Conservation (phyloP, 768 basidiomycete genomes). For the Phanerochaete sordida region DNA sequence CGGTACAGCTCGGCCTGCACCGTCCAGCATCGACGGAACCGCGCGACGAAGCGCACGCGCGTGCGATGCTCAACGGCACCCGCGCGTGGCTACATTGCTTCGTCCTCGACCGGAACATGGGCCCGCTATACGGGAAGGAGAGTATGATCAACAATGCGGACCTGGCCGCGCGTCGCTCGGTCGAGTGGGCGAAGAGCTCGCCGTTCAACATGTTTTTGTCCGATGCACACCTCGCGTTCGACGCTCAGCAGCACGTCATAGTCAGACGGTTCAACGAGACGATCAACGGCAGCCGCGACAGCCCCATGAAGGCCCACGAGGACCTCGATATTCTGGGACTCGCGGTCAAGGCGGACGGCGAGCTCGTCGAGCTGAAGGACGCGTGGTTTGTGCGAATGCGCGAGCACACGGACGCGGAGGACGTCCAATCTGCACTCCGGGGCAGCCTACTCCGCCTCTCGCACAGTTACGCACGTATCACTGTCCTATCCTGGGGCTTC, state of each 20-base stretch:
- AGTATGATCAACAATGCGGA: slow-evolving; percentile 74
- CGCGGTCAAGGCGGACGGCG: slow-evolving; percentile 65
- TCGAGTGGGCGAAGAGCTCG: slow-evolving; percentile 67
- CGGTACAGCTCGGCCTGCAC: slow-evolving; percentile 86
- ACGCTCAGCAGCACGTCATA: slow-evolving; percentile 70
- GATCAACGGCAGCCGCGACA: slow-evolving; percentile 68
- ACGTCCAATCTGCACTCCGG: slow-evolving; percentile 41
- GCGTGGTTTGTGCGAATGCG: slow-evolving; percentile 48
- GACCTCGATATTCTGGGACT: slow-evolving; percentile 55
- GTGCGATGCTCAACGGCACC: slow-evolving; percentile 86
- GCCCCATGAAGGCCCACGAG: slow-evolving; percentile 20
- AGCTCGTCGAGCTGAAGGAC: slow-evolving; percentile 48
- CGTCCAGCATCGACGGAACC: slow-evolving; percentile 63
- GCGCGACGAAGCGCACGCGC: slow-evolving; percentile 72
- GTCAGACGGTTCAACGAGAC: slow-evolving; percentile 55
- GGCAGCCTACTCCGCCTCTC: slow-evolving; percentile 18
- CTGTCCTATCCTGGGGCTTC: slow-evolving; percentile 37
- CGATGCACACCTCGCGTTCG: slow-evolving; percentile 75
- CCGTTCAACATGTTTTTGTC: slow-evolving; percentile 65
- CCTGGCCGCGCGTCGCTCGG: slow-evolving; percentile 69
- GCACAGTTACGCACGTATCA: slow-evolving; percentile 32
- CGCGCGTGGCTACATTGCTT: slow-evolving; percentile 89
- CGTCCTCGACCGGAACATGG: slow-evolving; percentile 84
- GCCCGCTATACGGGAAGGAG: slow-evolving; percentile 83
- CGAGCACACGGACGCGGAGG: slow-evolving; percentile 48